Evolutionary conservation across 73 alveolate genomes (phyloP).

Genomic region (Effrenium voratum): DNA sequence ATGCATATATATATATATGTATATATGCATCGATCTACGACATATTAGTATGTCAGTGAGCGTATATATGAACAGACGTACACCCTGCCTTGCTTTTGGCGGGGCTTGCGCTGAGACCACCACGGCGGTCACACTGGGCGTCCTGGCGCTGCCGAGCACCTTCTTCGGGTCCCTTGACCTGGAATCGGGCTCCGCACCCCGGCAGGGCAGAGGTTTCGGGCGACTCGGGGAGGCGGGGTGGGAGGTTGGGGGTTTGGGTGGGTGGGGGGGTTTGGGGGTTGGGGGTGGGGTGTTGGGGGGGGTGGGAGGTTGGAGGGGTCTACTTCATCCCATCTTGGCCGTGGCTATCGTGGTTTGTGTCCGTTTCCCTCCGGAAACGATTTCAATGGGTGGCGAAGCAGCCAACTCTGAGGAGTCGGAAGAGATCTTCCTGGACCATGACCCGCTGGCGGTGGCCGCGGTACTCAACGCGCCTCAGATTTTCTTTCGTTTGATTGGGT

Average conservation of each 20-base stretch:
- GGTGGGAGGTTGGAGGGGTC: background rate
- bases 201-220: background rate
- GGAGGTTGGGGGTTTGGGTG: background rate
- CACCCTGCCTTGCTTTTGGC: too few species aligned
- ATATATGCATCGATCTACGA: too few species aligned
- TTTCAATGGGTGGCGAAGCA: too few species aligned
- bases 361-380: too few species aligned
- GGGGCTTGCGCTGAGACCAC: background rate
- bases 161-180: conserved; percentile 9
- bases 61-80: too few species aligned
- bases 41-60: too few species aligned
- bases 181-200: background rate
- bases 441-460: background rate
- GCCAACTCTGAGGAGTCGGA: conserved; percentile 13
- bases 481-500: too few species aligned
- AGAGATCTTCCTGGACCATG: conserved; percentile 18
- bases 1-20: too few species aligned
- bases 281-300: background rate
- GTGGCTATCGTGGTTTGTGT: too few species aligned
- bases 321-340: too few species aligned
- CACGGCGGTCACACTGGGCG: conserved; percentile 25
- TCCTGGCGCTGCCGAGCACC: background rate
- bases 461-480: too few species aligned
- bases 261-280: background rate
- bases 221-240: background rate